Conservation (phyloP, 225 moss, liverwort and hornwort genomes). For the Antitrichia curtipendula region DNA sequence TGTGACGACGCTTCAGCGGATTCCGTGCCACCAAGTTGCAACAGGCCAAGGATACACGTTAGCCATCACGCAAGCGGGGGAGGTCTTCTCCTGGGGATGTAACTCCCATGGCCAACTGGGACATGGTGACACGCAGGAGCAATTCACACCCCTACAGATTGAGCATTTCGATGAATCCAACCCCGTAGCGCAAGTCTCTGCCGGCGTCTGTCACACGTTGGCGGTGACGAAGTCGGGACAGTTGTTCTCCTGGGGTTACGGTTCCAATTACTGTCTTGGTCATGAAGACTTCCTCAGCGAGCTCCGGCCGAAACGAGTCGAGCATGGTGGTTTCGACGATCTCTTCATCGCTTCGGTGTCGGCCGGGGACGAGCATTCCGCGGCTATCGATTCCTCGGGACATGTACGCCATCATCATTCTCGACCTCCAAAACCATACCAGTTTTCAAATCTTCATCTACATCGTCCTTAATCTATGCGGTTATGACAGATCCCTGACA, state of each 20-base stretch:
- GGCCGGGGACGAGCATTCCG: constrained; percentile 78
- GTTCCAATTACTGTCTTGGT: constrained; percentile 71
- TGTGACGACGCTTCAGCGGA: constrained; percentile 33
- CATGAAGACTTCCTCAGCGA: constrained; percentile 53
- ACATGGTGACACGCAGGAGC: constrained; percentile 57
- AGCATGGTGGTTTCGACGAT: constrained; percentile 25
- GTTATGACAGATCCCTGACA: neutral
- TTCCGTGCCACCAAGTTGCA: constrained; percentile 65
- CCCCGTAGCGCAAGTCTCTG: constrained; percentile 46
- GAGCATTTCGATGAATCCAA: constrained; percentile 32
- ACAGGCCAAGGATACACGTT: constrained; percentile 66
- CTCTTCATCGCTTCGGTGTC: constrained; percentile 46
- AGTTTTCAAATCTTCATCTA: neutral
- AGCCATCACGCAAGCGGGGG: constrained; percentile 48
- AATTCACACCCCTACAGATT: constrained; percentile 37
- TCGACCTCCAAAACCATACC: neutral
- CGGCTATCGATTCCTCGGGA: constrained; percentile 68
- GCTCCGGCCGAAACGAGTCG: constrained; percentile 45
- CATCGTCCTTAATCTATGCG: neutral
- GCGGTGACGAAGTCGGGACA: constrained; percentile 54
- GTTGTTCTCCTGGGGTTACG: constrained; percentile 75
- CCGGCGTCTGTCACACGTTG: constrained; percentile 53
- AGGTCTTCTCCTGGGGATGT: constrained; percentile 78
- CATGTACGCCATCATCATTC: constrained; percentile 23
- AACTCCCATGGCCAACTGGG: constrained; percentile 78